Evolutionary conservation across 805 yeast genomes (phyloP).

Genomic region (Wickerhamomyces ciferrii): DNA sequence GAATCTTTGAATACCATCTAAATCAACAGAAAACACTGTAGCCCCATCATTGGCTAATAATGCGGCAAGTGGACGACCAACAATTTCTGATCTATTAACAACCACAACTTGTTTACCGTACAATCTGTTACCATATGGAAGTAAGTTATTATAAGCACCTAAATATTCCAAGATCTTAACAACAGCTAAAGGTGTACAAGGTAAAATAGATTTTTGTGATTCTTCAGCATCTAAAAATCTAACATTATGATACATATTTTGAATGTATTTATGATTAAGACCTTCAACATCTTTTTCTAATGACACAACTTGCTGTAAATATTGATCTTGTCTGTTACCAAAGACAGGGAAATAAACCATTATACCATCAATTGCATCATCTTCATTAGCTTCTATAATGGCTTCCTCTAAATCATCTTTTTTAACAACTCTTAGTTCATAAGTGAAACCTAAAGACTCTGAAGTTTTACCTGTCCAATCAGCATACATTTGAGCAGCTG

Average conservation of each 20-base stretch:
- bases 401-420: conserved; percentile 84
- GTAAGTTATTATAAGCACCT: conserved; percentile 76
- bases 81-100: conserved; percentile 93
- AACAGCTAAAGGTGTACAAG: conserved; percentile 94
- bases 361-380: conserved; percentile 77
- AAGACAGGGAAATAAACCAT: conserved; percentile 98
- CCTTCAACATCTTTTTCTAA: conserved; percentile 96
- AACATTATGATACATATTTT: conserved; percentile 90
- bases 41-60: conserved; percentile 97
- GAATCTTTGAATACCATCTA: conserved; percentile 82
- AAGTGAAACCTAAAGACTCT: conserved; percentile 77
- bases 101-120: conserved; percentile 91
- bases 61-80: conserved; percentile 96
- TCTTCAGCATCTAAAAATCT: conserved; percentile 73
- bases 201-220: conserved; percentile 75
- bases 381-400: conserved; percentile 76
- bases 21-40: conserved; percentile 85
- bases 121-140: conserved; percentile 86
- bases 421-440: conserved; percentile 64
- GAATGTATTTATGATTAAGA: conserved; percentile 81
- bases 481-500: conserved; percentile 94
- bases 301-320: conserved; percentile 89
- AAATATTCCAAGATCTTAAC: conserved; percentile 90
- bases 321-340: conserved; percentile 92
- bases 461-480: conserved; percentile 93